Evolutionary conservation across 2,329 filamentous ascomycete genomes (phyloP).

Genomic region (Myriosclerotinia scirpicola): DNA sequence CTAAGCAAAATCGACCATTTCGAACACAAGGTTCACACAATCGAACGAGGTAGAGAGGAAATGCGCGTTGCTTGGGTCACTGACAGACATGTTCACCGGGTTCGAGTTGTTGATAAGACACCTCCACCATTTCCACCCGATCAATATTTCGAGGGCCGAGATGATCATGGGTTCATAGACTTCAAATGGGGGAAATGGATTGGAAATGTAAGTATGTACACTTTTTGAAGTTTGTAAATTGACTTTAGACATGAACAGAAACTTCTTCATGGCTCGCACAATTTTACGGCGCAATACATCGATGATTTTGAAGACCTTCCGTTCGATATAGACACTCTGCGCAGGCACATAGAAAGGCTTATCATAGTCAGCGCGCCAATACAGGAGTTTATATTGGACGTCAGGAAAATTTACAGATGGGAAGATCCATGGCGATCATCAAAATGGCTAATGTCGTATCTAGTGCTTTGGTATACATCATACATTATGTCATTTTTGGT

Average conservation of each 20-base stretch:
- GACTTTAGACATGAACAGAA: conserved; percentile 33
- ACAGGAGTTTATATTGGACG: conserved; percentile 42
- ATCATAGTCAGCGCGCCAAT: conserved; percentile 43
- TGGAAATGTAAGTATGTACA: conserved; percentile 30
- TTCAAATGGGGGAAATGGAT: conserved; percentile 42
- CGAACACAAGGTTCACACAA: conserved; percentile 32
- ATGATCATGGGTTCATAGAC: conserved; percentile 31
- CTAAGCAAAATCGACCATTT: conserved; percentile 24
- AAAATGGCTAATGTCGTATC: conserved; percentile 36
- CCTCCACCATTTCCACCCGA: conserved; percentile 31
- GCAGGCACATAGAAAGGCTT: conserved; percentile 41
- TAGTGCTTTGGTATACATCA: conserved; percentile 31
- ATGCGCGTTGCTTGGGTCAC: conserved; percentile 43
- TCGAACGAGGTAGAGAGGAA: conserved; percentile 39
- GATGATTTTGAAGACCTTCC: conserved; percentile 35
- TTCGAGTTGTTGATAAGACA: conserved; percentile 34
- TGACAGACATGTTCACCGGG: conserved; percentile 42
- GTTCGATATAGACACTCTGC: conserved; percentile 37
- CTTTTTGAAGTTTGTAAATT: neutral
- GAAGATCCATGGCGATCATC: conserved; percentile 39
- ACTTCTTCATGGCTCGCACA: conserved; percentile 37
- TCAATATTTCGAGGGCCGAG: conserved; percentile 34
- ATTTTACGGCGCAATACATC: conserved; percentile 44
- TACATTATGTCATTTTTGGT: conserved; percentile 34
- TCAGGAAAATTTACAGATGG: conserved; percentile 43